Percentiles rank a stretch among this genome's conserved stretches.
phyloP scores from a whole-genome alignment of 257 asterid species.

The Nicotiana knightiana region DNA sequence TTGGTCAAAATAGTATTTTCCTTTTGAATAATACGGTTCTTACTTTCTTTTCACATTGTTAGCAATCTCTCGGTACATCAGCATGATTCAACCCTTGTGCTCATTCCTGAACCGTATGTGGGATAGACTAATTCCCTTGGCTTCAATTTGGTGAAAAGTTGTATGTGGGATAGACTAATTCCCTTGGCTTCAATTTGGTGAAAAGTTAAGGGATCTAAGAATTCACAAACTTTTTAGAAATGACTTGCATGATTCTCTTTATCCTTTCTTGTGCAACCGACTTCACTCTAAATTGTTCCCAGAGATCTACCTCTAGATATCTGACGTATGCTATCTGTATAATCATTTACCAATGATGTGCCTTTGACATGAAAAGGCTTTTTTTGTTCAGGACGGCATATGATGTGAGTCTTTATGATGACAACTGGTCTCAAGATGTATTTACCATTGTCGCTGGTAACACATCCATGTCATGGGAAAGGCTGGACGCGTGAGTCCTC shows the following conservation, averaged over 20 bases:
- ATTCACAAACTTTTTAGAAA: not conserved
- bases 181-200: not conserved
- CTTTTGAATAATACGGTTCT: too few relatives aligned
- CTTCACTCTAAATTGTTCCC: not conserved
- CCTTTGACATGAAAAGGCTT: slow-evolving; percentile 9
- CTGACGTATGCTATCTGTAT: not conserved
- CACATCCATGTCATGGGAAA: slow-evolving; percentile 89
- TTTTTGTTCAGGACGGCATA: slow-evolving; percentile 67
- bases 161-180: too few relatives aligned
- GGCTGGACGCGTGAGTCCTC: slow-evolving; percentile 79
- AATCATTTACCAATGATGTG: not conserved
- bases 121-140: not conserved
- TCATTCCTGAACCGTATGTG: not conserved
- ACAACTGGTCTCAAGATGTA: slow-evolving; percentile 64
- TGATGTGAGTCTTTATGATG: slow-evolving; percentile 75
- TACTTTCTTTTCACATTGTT: not conserved
- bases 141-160: not conserved
- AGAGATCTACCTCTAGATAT: not conserved
- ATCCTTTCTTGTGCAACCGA: not conserved
- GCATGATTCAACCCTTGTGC: not conserved
- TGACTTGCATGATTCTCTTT: not conserved
- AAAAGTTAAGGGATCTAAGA: not conserved
- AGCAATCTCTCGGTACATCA: not conserved
- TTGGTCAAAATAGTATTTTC: not conserved
- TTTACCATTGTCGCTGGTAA: slow-evolving; percentile 63